Evolutionary conservation across 2,329 filamentous ascomycete genomes (phyloP).

Genomic region (Neofusicoccum sp.): DNA sequence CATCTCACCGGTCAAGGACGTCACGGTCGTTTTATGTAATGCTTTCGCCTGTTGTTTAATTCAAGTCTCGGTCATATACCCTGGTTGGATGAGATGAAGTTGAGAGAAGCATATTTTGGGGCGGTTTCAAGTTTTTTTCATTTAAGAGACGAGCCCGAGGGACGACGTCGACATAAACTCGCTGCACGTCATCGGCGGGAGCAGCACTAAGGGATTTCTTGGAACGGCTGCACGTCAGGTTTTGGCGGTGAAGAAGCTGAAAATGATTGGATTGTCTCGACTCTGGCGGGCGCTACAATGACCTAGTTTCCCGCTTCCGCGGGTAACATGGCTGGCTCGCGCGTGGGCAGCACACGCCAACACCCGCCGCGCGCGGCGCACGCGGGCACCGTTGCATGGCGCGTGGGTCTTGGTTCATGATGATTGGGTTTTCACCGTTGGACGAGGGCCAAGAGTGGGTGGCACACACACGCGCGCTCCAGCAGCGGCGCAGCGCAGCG

Average conservation of each 20-base stretch:
- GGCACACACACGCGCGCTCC: too few species aligned
- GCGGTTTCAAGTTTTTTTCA: not conserved
- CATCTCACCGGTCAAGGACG: too few species aligned
- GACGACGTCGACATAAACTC: slow-evolving; percentile 13
- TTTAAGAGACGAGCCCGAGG: not conserved
- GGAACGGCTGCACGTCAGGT: not conserved
- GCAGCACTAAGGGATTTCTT: not conserved
- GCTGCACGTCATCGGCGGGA: slow-evolving; percentile 7
- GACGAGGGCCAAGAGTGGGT: too few species aligned
- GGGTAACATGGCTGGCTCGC: too few species aligned
- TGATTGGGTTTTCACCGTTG: too few species aligned
- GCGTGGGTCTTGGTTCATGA: too few species aligned
- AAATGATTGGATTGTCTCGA: not conserved
- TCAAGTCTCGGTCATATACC: slow-evolving; percentile 11
- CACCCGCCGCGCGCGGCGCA: too few species aligned
- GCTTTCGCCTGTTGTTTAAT: not conserved
- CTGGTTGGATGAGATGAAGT: not conserved
- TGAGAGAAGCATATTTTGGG: not conserved
- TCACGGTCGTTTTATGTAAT: too few species aligned
- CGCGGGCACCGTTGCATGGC: too few species aligned
- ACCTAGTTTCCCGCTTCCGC: too few species aligned
- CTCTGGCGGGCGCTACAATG: not conserved
- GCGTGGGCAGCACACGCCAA: too few species aligned
- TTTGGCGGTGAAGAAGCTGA: not conserved
- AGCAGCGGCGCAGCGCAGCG: too few species aligned